These are phyloP conservation scores for Lasiodiplodia sp. DNA, from an alignment of 2,329 filamentous ascomycete species.

Conservation along the genomic window DNA sequence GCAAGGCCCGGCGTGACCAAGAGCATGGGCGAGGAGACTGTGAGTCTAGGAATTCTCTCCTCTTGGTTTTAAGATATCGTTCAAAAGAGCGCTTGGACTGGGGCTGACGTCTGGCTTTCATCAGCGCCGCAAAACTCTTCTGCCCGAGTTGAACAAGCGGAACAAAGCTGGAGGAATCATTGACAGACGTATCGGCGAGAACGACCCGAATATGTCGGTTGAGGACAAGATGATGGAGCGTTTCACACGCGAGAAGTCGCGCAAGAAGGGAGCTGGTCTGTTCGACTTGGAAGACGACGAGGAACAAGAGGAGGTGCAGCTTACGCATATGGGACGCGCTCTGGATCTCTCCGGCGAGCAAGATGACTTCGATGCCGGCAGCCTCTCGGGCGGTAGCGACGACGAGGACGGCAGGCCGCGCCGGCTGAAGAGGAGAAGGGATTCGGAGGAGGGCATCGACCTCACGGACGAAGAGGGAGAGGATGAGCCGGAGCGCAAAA, in stretches of 20 bases:
- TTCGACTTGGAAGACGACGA: slow-evolving; percentile 93
- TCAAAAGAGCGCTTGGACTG: neutral
- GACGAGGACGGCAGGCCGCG: slow-evolving; percentile 46
- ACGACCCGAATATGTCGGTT: slow-evolving; percentile 90
- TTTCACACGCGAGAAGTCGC: slow-evolving; percentile 87
- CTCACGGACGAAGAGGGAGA: slow-evolving; percentile 53
- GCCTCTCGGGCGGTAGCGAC: slow-evolving; percentile 63
- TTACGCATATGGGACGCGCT: slow-evolving; percentile 85
- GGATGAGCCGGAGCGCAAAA: slow-evolving; percentile 80
- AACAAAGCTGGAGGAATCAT: slow-evolving; percentile 93
- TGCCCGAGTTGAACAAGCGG: slow-evolving; percentile 87
- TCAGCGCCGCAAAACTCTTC: slow-evolving; percentile 78
- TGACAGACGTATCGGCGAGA: slow-evolving; percentile 94
- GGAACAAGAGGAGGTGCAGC: slow-evolving; percentile 67
- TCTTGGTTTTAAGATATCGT: too few species aligned
- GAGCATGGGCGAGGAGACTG: slow-evolving; percentile 84
- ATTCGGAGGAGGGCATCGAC: slow-evolving; percentile 58
- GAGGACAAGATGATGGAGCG: slow-evolving; percentile 92
- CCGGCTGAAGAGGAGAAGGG: slow-evolving; percentile 53
- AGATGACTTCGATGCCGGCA: slow-evolving; percentile 84
- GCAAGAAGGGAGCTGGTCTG: slow-evolving; percentile 75
- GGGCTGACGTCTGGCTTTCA: neutral
- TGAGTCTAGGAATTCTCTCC: slow-evolving; percentile 48
- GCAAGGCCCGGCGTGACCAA: slow-evolving; percentile 85
- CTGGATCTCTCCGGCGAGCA: slow-evolving; percentile 67